Percentiles rank a stretch among this genome's conserved stretches.
Conservation (phyloP, 2,329 filamentous ascomycete genomes). For the Pleoardoris graminearum region DNA sequence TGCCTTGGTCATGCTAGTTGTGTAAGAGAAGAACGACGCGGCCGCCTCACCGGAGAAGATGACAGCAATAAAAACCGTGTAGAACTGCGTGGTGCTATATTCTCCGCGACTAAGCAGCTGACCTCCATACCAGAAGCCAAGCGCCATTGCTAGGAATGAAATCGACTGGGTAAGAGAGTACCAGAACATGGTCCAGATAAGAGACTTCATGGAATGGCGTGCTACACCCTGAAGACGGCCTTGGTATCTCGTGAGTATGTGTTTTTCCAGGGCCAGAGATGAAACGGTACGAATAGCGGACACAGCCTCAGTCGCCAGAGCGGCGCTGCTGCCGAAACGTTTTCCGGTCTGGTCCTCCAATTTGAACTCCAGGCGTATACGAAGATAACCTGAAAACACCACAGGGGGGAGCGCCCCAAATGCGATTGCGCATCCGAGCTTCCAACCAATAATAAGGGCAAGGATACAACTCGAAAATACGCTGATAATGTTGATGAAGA, state of each 20-base stretch:
- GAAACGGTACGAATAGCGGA: slow-evolving; percentile 93
- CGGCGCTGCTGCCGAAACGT: slow-evolving; percentile 63
- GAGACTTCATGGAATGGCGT: slow-evolving; percentile 64
- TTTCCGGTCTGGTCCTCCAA: slow-evolving; percentile 68
- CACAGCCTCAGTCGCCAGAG: slow-evolving; percentile 90
- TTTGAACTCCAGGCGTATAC: slow-evolving; percentile 86
- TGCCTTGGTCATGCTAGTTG: slow-evolving; percentile 95
- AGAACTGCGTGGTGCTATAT: slow-evolving; percentile 81
- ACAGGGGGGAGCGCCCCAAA: slow-evolving; percentile 54
- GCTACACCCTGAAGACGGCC: slow-evolving; percentile 59
- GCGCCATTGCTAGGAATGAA: slow-evolving; percentile 50
- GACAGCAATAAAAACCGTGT: slow-evolving; percentile 82
- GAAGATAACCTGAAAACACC: slow-evolving; percentile 72
- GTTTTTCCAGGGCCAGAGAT: slow-evolving; percentile 81
- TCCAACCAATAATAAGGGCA: slow-evolving; percentile 80
- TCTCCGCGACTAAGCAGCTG: slow-evolving; percentile 47
- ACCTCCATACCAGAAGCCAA: slow-evolving; percentile 47
- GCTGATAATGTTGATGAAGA: slow-evolving; percentile 79
- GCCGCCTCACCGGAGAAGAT: slow-evolving; percentile 90
- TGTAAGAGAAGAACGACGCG: slow-evolving; percentile 88
- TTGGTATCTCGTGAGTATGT: slow-evolving; percentile 72
- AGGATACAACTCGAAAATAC: slow-evolving; percentile 73
- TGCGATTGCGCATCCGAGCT: slow-evolving; percentile 78
- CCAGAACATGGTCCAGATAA: slow-evolving; percentile 73
- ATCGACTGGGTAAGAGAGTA: slow-evolving; percentile 86